Evolutionary conservation across 345 rosid species (phyloP), one percentile per base, ranked within the genome.

Genomic region (Camelina sativa): DNA sequence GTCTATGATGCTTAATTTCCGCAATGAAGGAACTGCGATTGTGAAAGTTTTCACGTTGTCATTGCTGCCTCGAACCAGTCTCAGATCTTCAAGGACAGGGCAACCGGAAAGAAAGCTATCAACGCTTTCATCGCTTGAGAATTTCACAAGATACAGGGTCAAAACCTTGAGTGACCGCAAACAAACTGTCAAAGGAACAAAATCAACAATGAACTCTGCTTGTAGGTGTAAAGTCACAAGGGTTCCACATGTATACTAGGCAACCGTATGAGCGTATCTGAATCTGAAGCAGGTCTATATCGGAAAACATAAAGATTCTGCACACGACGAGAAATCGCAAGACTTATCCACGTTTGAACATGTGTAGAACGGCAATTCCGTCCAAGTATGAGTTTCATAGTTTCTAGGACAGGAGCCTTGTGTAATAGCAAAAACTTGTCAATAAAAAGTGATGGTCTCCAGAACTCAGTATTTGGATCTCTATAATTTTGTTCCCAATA

Each of bases 141-240:
- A 34, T 3, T 19, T 19, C 25, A 43, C 46, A 48, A 15, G 3
- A 8, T 0, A 0, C 15, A 74, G 43, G 23, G 2, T 1, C 41
- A 74, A 12, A 46, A 32, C 16, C 25, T 74, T 66, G 66, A 74
- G 72, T 23, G 65, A 61, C 40, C 9, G 13, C 25, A 72, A 22
- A 48, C 17, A 32, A 38, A 72, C 11, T 2, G 4, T 22, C 16
- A 22, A 20, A 47, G 76, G 67, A 58, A 51, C 58, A 51, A 62
- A 59, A 52, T 5, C 15, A 17, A 35, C 47, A 62, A 8, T 47
- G 12, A 61, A 1, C 3, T 6, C 37, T 32, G n/a, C 0, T 4
- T 2, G 0, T 11, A 71, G 59, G 19, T 0, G 0, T 60, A 71
- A 61, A 12, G 7, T 4, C n/a, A 35, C 67, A 60, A 71, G 67